Base-by-base conservation (phyloP, 2,329 filamentous ascomycete species). In the Botryotinia globosa region DNA sequence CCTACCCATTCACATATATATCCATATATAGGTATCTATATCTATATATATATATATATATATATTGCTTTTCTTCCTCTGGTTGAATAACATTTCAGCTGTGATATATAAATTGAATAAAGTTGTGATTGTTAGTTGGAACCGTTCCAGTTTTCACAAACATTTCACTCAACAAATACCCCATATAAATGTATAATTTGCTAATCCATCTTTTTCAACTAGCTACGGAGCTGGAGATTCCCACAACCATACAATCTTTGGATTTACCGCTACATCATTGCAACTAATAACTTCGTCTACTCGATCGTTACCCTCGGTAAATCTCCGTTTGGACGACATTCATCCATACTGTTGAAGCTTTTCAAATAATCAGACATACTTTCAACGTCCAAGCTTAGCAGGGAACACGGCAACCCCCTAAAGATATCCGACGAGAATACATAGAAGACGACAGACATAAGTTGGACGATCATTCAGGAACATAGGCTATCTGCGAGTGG, bases 201-300 rank as follows among this genome's bases (percentile, higher is more conserved):
- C 68, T 70, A 45, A 70, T 64, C 32, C 32, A 54, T 54, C 58
- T 48, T 54, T 51, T 48, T 1, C 18, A 22, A 71, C 37, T 54
- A 71, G 68, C 58, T 54, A 64, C 58, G 32, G 37, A 68, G 32
- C 44, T 51, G 32, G 37, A 68, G 32, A 56, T 51, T 37, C 48
- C 48, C 51, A 68, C 34, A 48, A 56, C 48, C 29, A 65, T 65
- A 48, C 18, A 64, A 45, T 39, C 6, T 54, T 56, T 22, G 9
- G 22, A 9, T 32, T 10, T 56, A 22, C 22, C 18, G 7, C 29
- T 32, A 9, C 10, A 39, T 20, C 32, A 37, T 32, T 56, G 25
- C 25, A 56, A 6, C 48, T 16, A 25, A 56, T 16, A 25, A 56
- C 37, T 68, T 10, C 18, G 29, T 56, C 48, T 66, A 34, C 64